A percentile compares a stretch with the other conserved stretches of the same genome.
phyloP scores from a whole-genome alignment of 805 yeast species.

The Limtongozyma cylindracea region DNA sequence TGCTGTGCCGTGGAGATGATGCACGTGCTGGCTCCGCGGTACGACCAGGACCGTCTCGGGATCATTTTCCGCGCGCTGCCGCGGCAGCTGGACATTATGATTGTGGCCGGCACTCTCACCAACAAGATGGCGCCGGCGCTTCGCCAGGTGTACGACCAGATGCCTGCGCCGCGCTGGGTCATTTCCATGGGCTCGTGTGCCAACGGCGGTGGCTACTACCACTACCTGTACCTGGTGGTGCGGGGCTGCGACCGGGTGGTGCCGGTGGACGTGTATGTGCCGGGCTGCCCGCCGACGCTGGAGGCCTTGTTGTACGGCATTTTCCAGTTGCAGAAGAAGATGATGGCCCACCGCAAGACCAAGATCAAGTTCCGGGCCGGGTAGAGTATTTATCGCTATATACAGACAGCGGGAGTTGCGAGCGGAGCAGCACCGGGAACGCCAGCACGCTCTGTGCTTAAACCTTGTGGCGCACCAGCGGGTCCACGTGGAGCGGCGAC shows the following conservation, averaged over 20 bases:
- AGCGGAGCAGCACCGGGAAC: too few species aligned
- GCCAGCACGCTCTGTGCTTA: too few species aligned
- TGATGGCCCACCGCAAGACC: conserved; percentile 63
- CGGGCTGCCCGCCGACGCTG: conserved; percentile 83
- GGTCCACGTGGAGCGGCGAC: conserved; percentile 74
- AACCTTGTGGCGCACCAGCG: conserved; percentile 13
- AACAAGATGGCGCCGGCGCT: conserved; percentile 87
- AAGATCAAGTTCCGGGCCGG: too few species aligned
- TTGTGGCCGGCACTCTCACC: conserved; percentile 79
- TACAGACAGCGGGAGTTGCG: too few species aligned
- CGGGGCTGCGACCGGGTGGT: conserved; percentile 77
- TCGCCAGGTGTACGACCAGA: conserved; percentile 82
- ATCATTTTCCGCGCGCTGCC: conserved; percentile 87
- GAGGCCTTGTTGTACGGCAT: conserved; percentile 85
- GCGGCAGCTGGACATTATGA: conserved; percentile 79
- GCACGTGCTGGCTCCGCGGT: conserved; percentile 80
- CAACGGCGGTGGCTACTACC: conserved; percentile 85
- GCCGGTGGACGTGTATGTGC: conserved; percentile 78
- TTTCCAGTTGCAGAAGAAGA: conserved; percentile 73
- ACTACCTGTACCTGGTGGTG: conserved; percentile 70
- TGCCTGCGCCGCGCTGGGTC: conserved; percentile 91
- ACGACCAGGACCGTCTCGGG: conserved; percentile 81
- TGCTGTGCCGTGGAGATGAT: conserved; percentile 93
- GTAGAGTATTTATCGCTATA: too few species aligned
- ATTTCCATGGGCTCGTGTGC: conserved; percentile 90